Conservation (phyloP, 2,329 filamentous ascomycete genomes). For the Colletotrichum sojae region DNA sequence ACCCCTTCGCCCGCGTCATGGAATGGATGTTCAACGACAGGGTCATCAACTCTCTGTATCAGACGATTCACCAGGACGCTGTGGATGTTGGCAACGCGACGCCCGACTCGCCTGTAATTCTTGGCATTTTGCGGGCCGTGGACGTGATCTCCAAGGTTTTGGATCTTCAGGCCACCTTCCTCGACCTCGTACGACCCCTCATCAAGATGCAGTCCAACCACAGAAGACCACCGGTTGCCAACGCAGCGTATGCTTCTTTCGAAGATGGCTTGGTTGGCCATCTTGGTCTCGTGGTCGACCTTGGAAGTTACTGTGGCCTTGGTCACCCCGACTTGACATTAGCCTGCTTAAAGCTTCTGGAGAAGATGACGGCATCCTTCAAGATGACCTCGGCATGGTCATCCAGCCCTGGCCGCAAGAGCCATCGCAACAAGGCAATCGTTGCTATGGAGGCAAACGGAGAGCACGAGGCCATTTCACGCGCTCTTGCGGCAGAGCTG, state of each 20-base stretch:
- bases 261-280: constrained; percentile 92
- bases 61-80: constrained; percentile 82
- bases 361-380: constrained; percentile 87
- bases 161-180: constrained; percentile 90
- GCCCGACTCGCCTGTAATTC: constrained; percentile 84
- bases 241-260: constrained; percentile 86
- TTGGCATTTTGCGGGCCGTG: constrained; percentile 84
- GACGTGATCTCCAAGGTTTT: constrained; percentile 87
- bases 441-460: constrained; percentile 88
- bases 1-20: constrained; percentile 95
- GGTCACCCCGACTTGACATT: constrained; percentile 86
- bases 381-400: constrained; percentile 82
- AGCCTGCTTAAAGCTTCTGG: constrained; percentile 84
- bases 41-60: constrained; percentile 84
- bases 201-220: constrained; percentile 76
- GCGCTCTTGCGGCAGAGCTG: constrained; percentile 79
- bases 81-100: constrained; percentile 79
- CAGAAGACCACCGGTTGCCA: constrained; percentile 75
- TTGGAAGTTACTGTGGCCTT: constrained; percentile 89
- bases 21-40: constrained; percentile 98
- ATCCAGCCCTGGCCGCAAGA: constrained; percentile 44
- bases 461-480: constrained; percentile 84
- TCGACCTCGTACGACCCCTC: constrained; percentile 87
- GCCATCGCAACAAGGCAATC: constrained; percentile 85
- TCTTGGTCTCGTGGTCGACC: constrained; percentile 81